Conservation (phyloP, 805 yeast genomes). For the Priceomyces melissophilus region DNA sequence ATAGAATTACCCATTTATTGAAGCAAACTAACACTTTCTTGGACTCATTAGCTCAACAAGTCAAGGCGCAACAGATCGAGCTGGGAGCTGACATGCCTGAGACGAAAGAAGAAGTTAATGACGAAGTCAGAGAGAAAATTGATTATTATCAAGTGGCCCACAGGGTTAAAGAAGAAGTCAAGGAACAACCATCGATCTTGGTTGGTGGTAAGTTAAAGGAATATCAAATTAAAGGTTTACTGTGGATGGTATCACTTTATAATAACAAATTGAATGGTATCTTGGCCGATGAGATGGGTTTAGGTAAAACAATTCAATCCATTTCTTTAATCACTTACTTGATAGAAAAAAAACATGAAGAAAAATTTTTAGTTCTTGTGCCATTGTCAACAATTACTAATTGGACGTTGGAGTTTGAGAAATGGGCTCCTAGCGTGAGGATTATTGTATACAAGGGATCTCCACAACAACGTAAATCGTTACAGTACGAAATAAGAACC, state of each 20-base stretch:
- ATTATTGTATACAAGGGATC: slow-evolving; percentile 76
- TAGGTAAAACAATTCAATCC: slow-evolving; percentile 72
- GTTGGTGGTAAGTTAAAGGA: slow-evolving; percentile 80
- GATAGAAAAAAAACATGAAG: slow-evolving; percentile 62
- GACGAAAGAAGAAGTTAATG: slow-evolving; percentile 34
- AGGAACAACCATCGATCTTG: slow-evolving; percentile 62
- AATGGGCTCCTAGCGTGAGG: slow-evolving; percentile 81
- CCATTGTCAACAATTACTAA: slow-evolving; percentile 82
- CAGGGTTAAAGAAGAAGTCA: slow-evolving; percentile 61
- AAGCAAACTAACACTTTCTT: slow-evolving; percentile 76
- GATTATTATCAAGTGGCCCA: slow-evolving; percentile 86
- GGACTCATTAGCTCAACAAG: slow-evolving; percentile 76
- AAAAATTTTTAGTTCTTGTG: slow-evolving; percentile 75
- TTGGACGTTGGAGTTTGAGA: slow-evolving; percentile 82
- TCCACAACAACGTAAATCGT: slow-evolving; percentile 63
- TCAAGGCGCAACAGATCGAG: slow-evolving; percentile 69
- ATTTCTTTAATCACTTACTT: slow-evolving; percentile 71
- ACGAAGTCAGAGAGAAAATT: slow-evolving; percentile 59
- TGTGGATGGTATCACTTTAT: slow-evolving; percentile 65
- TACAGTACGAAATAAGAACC: slow-evolving; percentile 59
- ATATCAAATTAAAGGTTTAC: slow-evolving; percentile 63
- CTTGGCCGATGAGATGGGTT: slow-evolving; percentile 66
- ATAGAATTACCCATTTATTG: slow-evolving; percentile 78
- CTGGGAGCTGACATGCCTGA: slow-evolving; percentile 25
- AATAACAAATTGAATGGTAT: slow-evolving; percentile 62